phyloP scores from a whole-genome alignment of 2,329 filamentous ascomycete species.

The Cordyceps pruinosa region DNA sequence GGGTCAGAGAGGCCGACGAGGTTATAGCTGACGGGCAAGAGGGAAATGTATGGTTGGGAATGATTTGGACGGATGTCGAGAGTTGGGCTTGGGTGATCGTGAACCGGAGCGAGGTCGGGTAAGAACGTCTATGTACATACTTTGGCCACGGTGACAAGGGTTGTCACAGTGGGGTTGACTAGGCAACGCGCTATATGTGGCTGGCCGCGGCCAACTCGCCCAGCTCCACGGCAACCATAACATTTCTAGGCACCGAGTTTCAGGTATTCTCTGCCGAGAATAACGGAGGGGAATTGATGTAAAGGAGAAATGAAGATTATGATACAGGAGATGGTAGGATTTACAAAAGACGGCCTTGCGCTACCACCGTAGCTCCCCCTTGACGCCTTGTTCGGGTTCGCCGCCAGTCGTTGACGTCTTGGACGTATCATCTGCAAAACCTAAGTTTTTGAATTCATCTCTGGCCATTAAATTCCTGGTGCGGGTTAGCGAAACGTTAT shows the following conservation, averaged over 20 bases:
- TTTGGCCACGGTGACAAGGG: background rate
- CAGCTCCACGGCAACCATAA: slow-evolving; percentile 1
- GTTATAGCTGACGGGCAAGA: background rate
- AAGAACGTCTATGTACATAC: background rate
- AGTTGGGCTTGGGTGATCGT: slow-evolving; percentile 1
- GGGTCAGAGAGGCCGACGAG: slow-evolving; percentile 19
- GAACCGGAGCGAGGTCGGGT: slow-evolving; percentile 10
- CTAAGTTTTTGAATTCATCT: slow-evolving; percentile 91
- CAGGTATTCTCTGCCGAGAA: background rate
- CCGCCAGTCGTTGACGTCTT: slow-evolving; percentile 16
- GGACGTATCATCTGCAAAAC: slow-evolving; percentile 47
- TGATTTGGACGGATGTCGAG: slow-evolving; percentile 6
- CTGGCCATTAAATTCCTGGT: slow-evolving; percentile 89
- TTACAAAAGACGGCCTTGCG: background rate
- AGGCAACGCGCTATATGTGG: slow-evolving; percentile 18
- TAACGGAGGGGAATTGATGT: background rate
- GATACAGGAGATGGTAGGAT: background rate
- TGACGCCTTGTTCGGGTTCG: slow-evolving; percentile 27
- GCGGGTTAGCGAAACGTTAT: background rate
- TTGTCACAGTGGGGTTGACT: slow-evolving; percentile 19
- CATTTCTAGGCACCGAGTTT: background rate
- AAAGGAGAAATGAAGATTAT: background rate
- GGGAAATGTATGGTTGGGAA: background rate
- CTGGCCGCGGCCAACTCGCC: background rate
- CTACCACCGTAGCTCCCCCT: slow-evolving; percentile 33